A percentile compares a stretch with the other conserved stretches of the same genome.
Conservation (phyloP, 345 rosid genomes). For the Odontarrhena argentea region DNA sequence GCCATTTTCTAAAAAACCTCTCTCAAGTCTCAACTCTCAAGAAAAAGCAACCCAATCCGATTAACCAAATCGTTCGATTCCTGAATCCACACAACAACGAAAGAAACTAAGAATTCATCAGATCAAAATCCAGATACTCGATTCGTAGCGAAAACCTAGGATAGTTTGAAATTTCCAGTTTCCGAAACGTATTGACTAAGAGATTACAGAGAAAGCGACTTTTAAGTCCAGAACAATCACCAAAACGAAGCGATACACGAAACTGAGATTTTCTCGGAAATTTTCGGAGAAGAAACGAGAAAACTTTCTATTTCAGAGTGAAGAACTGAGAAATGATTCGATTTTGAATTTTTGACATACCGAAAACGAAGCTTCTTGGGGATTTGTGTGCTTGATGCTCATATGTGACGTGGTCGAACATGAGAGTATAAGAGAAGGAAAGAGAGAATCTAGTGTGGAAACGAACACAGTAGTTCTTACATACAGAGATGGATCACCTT, state of each 20-base stretch:
- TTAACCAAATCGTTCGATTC: constrained; percentile 18
- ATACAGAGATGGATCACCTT: neutral
- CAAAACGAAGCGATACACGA: constrained; percentile 9
- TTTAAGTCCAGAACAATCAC: neutral
- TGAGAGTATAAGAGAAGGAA: constrained; percentile 5
- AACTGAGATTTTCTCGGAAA: constrained; percentile 18
- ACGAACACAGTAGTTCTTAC: constrained; percentile 10
- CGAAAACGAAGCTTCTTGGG: constrained; percentile 40
- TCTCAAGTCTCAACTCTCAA: neutral
- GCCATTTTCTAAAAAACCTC: constrained; percentile 44
- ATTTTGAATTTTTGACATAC: constrained; percentile 27
- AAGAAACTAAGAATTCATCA: constrained; percentile 8
- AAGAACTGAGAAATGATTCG: neutral
- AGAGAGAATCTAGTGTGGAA: constrained; percentile 19
- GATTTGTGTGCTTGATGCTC: constrained; percentile 20
- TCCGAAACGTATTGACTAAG: constrained; percentile 28
- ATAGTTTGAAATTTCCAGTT: constrained; percentile 20
- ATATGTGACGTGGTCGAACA: constrained; percentile 28
- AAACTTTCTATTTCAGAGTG: neutral
- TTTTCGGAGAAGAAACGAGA: neutral
- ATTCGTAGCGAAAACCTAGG: constrained; percentile 25
- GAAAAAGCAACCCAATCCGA: constrained; percentile 10
- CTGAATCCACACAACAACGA: constrained; percentile 23
- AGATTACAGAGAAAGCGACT: constrained; percentile 2
- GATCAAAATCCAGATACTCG: constrained; percentile 21